Conservation (phyloP, 1,284 basidiomycete species). For the Trichosporon faecale region DNA sequence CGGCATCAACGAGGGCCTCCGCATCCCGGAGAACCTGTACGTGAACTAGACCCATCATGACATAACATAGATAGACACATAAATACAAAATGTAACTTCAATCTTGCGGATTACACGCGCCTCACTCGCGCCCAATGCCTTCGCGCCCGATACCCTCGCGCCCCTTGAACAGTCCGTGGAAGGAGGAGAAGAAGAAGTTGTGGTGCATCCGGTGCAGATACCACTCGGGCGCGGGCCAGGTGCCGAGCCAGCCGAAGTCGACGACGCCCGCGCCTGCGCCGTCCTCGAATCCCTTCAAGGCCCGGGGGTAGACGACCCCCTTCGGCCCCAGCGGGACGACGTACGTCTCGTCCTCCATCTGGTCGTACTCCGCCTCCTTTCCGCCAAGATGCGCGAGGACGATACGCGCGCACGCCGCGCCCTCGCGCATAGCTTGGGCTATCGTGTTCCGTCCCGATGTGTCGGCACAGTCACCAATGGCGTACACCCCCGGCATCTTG, state of each 20-base stretch:
- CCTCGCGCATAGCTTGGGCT: slow-evolving; percentile 8
- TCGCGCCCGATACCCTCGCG: too few relatives aligned
- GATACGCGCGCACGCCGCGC: background rate
- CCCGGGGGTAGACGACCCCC: background rate
- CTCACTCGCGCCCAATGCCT: too few relatives aligned
- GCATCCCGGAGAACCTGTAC: slow-evolving; percentile 34
- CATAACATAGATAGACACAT: background rate
- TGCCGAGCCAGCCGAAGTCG: slow-evolving; percentile 10
- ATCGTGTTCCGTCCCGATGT: slow-evolving; percentile 17
- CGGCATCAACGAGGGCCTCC: slow-evolving; percentile 38
- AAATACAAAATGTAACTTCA: slow-evolving; percentile 2
- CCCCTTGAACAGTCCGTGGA: background rate
- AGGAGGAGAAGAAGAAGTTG: slow-evolving; percentile 7
- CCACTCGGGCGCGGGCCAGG: slow-evolving; percentile 8
- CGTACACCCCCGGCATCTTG: slow-evolving; percentile 36
- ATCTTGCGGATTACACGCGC: background rate
- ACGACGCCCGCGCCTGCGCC: slow-evolving; percentile 12
- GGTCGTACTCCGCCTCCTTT: background rate
- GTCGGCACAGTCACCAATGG: slow-evolving; percentile 42
- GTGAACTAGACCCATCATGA: slow-evolving; percentile 13
- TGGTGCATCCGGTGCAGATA: slow-evolving; percentile 14
- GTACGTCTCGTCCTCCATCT: background rate
- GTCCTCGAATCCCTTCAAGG: background rate
- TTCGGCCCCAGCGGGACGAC: slow-evolving; percentile 16
- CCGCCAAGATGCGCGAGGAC: slow-evolving; percentile 5